A percentile compares a stretch with the other conserved stretches of the same genome.
phyloP scores from a whole-genome alignment of 2,329 filamentous ascomycete species.

The Exophiala sp. region DNA sequence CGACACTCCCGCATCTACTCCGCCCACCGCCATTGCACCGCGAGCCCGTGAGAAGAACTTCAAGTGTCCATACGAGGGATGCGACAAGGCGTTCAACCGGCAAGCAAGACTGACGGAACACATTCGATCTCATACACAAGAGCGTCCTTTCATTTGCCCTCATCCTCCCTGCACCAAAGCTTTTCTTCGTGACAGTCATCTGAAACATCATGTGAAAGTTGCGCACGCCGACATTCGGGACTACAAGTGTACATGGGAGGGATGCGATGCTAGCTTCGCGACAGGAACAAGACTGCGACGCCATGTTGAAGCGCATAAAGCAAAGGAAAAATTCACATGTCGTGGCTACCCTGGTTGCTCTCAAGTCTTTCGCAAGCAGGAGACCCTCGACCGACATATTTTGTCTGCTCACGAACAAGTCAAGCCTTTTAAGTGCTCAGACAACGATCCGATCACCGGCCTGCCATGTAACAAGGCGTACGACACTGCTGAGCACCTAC shows the following conservation, averaged over 20 bases:
- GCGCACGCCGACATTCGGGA: slow-evolving; percentile 70
- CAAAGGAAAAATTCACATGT: slow-evolving; percentile 71
- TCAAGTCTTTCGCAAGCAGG: slow-evolving; percentile 80
- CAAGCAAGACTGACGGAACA: slow-evolving; percentile 77
- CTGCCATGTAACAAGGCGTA: slow-evolving; percentile 65
- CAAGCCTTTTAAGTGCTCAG: slow-evolving; percentile 67
- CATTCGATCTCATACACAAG: slow-evolving; percentile 78
- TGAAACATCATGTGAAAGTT: slow-evolving; percentile 79
- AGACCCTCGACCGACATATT: slow-evolving; percentile 80
- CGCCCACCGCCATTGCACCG: slow-evolving; percentile 27
- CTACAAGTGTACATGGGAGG: slow-evolving; percentile 67
- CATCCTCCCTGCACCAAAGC: slow-evolving; percentile 72
- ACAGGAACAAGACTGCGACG: slow-evolving; percentile 73
- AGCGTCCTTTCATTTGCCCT: slow-evolving; percentile 72
- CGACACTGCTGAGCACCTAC: slow-evolving; percentile 67
- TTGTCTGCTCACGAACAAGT: slow-evolving; percentile 69
- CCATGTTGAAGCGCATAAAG: slow-evolving; percentile 75
- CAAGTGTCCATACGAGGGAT: slow-evolving; percentile 69
- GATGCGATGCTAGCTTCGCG: slow-evolving; percentile 76
- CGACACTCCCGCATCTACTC: slow-evolving; percentile 27
- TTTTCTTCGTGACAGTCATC: slow-evolving; percentile 81
- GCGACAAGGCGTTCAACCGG: slow-evolving; percentile 81
- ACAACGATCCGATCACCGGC: slow-evolving; percentile 52
- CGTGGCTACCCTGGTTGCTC: slow-evolving; percentile 66
- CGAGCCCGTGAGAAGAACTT: slow-evolving; percentile 75